Conservation (phyloP, 73 alveolate species). For the Tetrahymena borealis region DNA sequence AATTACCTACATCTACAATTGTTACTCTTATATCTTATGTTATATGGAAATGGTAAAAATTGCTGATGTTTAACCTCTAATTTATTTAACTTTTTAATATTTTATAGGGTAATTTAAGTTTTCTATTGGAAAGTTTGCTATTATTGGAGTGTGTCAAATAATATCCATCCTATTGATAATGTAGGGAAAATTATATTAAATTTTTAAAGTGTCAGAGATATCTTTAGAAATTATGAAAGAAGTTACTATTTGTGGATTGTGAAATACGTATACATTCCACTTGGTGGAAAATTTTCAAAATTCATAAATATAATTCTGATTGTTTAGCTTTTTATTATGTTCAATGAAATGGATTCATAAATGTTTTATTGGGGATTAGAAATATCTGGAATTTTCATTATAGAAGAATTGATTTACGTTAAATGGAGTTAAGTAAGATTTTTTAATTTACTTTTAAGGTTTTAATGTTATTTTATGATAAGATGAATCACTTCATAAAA, state of each 20-base stretch:
- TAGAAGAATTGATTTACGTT: not conserved
- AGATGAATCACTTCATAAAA: not conserved
- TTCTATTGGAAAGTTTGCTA: not conserved
- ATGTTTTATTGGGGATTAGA: not conserved
- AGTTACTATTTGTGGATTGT: not conserved
- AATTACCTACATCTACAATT: not conserved
- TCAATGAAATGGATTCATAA: not conserved
- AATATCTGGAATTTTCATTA: not conserved
- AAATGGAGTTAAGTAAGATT: not conserved
- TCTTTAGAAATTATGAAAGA: not conserved
- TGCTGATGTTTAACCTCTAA: not conserved
- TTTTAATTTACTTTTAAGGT: not conserved
- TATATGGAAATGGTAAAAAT: not conserved
- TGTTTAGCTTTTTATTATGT: not conserved
- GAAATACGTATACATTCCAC: not conserved
- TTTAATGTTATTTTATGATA: not conserved
- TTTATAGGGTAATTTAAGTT: not conserved
- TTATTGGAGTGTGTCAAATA: not conserved
- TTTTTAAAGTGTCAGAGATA: not conserved
- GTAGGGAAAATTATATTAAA: not conserved
- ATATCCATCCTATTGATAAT: not conserved
- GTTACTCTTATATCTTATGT: not conserved
- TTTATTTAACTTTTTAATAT: not conserved
- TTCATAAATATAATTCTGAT: not conserved
- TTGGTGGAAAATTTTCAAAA: not conserved